Evolutionary conservation across 2,329 filamentous ascomycete genomes (phyloP).

Genomic region (Parafenestella ontariensis): DNA sequence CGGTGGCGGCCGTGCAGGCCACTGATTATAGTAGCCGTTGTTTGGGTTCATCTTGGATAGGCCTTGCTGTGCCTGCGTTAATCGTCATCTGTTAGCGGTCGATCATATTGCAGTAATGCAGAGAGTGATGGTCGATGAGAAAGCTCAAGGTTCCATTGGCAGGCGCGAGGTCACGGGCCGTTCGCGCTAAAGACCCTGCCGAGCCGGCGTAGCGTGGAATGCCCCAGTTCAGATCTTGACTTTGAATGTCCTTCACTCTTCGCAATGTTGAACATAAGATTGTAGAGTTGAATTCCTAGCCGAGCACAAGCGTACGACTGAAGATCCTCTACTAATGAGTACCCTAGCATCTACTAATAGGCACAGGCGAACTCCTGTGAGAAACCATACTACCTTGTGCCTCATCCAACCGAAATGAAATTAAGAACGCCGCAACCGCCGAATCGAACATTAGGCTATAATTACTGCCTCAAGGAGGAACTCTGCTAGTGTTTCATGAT

Average conservation of each 20-base stretch:
- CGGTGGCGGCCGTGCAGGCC: slow-evolving; percentile 25
- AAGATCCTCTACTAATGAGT: not conserved
- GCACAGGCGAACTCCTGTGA: not conserved
- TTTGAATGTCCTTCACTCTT: not conserved
- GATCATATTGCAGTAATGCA: slow-evolving; percentile 22
- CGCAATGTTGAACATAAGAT: not conserved
- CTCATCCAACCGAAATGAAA: slow-evolving; percentile 9
- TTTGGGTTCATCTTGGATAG: slow-evolving; percentile 29
- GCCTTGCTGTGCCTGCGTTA: slow-evolving; percentile 11
- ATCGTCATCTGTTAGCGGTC: slow-evolving; percentile 20
- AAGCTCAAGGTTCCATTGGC: slow-evolving; percentile 6
- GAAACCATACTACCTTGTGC: not conserved
- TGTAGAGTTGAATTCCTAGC: not conserved
- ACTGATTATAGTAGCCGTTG: slow-evolving; percentile 29
- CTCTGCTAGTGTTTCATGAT: slow-evolving; percentile 5
- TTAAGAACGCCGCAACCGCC: slow-evolving; percentile 6
- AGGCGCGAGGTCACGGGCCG: slow-evolving; percentile 5
- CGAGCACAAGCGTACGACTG: not conserved
- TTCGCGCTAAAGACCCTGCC: slow-evolving; percentile 4
- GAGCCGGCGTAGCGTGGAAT: not conserved
- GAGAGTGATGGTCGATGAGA: slow-evolving; percentile 11
- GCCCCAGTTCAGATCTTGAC: not conserved
- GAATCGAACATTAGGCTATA: slow-evolving; percentile 5
- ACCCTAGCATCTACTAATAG: not conserved
- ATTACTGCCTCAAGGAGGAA: not conserved